phyloP scores from a whole-genome alignment of 2,329 filamentous ascomycete genomes.

The Colletotrichum lupini region DNA sequence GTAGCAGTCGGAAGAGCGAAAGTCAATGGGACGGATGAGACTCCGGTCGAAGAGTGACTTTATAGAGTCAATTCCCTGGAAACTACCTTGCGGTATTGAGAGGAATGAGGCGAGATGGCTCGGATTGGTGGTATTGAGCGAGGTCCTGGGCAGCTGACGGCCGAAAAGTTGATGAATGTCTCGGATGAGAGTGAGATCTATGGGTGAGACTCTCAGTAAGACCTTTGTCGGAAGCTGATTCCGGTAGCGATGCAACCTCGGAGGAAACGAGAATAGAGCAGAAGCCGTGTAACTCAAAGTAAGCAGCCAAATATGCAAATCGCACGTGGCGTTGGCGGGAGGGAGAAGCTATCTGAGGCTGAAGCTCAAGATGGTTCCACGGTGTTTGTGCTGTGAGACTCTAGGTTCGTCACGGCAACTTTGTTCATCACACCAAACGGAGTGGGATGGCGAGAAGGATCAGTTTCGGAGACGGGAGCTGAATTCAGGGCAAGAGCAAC shows the following conservation, averaged over 20 bases:
- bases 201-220: neutral
- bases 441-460: neutral
- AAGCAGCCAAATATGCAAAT: neutral
- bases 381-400: neutral
- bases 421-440: neutral
- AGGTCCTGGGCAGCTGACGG: constrained; percentile 5
- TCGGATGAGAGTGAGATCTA: constrained; percentile 1
- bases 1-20: neutral
- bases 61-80: neutral
- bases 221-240: neutral
- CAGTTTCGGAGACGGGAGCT: too few relatives aligned
- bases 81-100: neutral
- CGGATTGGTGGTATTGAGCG: neutral
- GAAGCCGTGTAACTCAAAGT: neutral
- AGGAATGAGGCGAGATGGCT: neutral
- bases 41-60: neutral
- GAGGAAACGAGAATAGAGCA: constrained; percentile 15
- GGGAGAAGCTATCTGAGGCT: neutral
- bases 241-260: neutral
- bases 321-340: neutral
- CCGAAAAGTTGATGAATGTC: constrained; percentile 2
- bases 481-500: neutral
- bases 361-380: neutral
- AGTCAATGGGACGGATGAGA: neutral
- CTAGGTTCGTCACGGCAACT: neutral